Evolutionary conservation across 441 rosid genomes (phyloP), one percentile per base, ranked within the genome.

Genomic region (Bocquillonia castaneifolia): DNA sequence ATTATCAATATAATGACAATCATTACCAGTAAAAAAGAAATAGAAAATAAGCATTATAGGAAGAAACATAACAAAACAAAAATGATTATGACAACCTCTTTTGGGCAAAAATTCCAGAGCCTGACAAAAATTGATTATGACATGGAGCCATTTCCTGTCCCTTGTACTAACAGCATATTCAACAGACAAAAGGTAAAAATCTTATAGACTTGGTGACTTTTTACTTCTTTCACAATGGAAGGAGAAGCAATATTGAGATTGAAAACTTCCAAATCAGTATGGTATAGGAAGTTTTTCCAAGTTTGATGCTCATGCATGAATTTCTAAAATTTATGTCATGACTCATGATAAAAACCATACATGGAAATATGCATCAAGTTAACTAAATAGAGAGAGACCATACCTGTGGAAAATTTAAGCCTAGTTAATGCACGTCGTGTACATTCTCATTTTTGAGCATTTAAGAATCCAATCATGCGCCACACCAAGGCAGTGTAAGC

Each of bases 361-460:
- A 25, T 66, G 54, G 48, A n/a, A 40, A 63, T 0, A 7, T 17
- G 22, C n/a, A 64, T 61, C 63, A 28, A 10, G 17, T 44, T 29
- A n/a, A 52, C 17, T 67, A 65, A 69, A 69, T 52, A 59, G 39
- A 34, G 75, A 77, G 71, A 67, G 70, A 63, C 39, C 75, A 55
- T 79, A 93, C 99, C 99, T 86, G 77, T 93, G 97, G 77, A 91
- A 93, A 91, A 93, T 77, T 93, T 97, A 69, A 91, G 93, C 72
- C 99, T 96, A 42, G 97, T 86, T 79, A 93, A 73, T 32, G 88
- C 88, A 69, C 93, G 96, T 10, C 96, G 74, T 44, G 88, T 84
- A 68, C 97, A 91, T 83, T 87, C 95, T 72, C 96, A 86, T 75
- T 87, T 93, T 70, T 87, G 93, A 77, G 87, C 91, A 78, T 93